These are phyloP conservation scores for Boechera divaricarpa DNA, from an alignment of 345 rosid species.

Conservation along the genomic window DNA sequence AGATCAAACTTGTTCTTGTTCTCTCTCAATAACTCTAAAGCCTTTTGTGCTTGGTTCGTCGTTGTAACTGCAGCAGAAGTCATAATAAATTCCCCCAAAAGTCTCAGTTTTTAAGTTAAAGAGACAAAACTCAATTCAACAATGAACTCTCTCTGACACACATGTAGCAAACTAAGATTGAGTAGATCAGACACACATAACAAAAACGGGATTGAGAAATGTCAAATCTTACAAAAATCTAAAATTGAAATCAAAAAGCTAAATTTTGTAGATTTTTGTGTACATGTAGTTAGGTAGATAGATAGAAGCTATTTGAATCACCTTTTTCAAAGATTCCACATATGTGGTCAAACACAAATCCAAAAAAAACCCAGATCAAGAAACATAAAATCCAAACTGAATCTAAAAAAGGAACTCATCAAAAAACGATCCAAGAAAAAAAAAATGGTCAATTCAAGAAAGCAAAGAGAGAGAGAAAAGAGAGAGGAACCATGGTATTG, in stretches of 20 bases:
- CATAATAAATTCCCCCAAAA: constrained; percentile 12
- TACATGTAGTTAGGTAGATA: background rate
- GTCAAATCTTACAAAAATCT: constrained; percentile 27
- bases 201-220: background rate
- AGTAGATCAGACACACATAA: constrained; percentile 22
- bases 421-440: constrained; percentile 19
- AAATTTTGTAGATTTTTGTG: background rate
- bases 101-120: background rate
- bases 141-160: constrained; percentile 11
- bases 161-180: background rate
- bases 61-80: constrained; percentile 66
- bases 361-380: constrained; percentile 33
- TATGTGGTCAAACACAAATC: constrained; percentile 10
- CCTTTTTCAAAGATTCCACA: constrained; percentile 21
- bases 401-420: background rate
- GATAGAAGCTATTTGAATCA: background rate
- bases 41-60: constrained; percentile 84
- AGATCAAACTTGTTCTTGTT: constrained; percentile 89
- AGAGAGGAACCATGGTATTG: constrained; percentile 64
- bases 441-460: background rate
- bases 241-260: constrained; percentile 24
- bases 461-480: background rate
- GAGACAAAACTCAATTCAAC: constrained; percentile 24
- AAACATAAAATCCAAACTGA: constrained; percentile 9
- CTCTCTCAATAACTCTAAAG: constrained; percentile 75